These are phyloP conservation scores for Klebsormidium nitens DNA, from an alignment of 139 green algal genomes.

Conservation along the genomic window DNA sequence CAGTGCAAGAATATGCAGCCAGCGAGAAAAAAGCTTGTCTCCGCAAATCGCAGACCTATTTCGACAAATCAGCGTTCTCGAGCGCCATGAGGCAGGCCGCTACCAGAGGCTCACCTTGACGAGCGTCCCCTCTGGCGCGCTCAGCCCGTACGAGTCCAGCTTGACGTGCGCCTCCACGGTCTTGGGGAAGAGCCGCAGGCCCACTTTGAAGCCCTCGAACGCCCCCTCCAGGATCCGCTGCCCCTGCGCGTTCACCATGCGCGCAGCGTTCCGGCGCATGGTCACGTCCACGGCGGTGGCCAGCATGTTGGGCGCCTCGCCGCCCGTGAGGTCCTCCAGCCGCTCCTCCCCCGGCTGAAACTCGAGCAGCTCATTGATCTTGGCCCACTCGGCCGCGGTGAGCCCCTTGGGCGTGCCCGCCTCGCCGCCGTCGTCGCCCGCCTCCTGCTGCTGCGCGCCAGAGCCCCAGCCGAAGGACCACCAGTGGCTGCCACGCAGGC, in stretches of 20 bases:
- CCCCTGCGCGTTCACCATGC: constrained; percentile 43
- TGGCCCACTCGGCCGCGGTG: constrained; percentile 59
- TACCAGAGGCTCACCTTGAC: constrained; percentile 56
- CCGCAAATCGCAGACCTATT: too few relatives aligned
- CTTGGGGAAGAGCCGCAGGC: constrained; percentile 43
- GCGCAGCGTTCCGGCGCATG: constrained; percentile 19
- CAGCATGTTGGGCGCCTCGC: constrained; percentile 41
- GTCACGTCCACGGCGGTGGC: constrained; percentile 31
- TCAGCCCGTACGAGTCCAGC: constrained; percentile 51
- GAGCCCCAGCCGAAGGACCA: neutral
- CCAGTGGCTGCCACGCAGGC: neutral
- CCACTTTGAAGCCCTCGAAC: constrained; percentile 43
- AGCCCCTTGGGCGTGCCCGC: neutral
- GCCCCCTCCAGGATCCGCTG: constrained; percentile 15
- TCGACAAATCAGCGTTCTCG: too few relatives aligned
- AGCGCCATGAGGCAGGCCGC: too few relatives aligned
- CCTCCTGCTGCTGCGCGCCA: constrained; percentile 45
- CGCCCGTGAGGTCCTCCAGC: constrained; percentile 4
- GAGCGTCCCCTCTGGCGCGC: constrained; percentile 55
- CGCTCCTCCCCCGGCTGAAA: constrained; percentile 51
- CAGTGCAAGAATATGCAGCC: too few relatives aligned
- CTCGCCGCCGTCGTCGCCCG: too few relatives aligned
- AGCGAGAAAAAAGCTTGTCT: too few relatives aligned
- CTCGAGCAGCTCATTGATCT: constrained; percentile 63
- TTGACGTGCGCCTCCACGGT: constrained; percentile 48